Conservation (phyloP, 495 filamentous ascomycete species). For the Bathelium albidoporum region DNA sequence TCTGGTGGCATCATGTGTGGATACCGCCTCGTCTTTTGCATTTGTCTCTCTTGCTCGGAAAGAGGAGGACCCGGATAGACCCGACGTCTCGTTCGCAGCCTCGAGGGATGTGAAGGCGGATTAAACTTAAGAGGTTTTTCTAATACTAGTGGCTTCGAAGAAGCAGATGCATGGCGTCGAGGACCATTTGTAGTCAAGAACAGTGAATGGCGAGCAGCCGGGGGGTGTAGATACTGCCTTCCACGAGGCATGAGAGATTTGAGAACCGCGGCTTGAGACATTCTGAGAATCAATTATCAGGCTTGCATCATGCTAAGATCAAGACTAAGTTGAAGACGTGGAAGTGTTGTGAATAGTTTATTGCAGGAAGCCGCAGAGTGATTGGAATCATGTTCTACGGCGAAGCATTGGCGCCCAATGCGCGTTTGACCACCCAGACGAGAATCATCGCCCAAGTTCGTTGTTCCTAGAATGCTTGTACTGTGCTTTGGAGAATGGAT, state of each 20-base stretch:
- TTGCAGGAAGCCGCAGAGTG: no score
- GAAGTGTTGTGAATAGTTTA: no score
- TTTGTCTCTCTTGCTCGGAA: constrained; percentile 46
- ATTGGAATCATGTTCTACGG: no score
- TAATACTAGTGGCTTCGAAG: constrained; percentile 51
- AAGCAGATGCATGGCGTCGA: not conserved
- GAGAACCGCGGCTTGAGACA: not conserved
- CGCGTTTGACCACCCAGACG: no score
- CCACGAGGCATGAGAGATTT: not conserved
- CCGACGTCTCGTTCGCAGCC: constrained; percentile 38
- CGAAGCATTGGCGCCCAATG: no score
- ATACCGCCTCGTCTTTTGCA: constrained; percentile 57
- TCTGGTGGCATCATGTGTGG: constrained; percentile 71
- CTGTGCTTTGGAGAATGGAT: no score
- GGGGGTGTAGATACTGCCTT: not conserved
- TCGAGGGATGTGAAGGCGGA: constrained; percentile 70
- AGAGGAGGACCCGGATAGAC: constrained; percentile 53
- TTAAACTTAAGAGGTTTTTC: constrained; percentile 73
- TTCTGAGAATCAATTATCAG: not conserved
- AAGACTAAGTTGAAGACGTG: no score
- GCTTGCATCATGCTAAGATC: not conserved
- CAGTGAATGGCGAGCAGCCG: not conserved
- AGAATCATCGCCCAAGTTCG: no score
- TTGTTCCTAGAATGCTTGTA: no score
- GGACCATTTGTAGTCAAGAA: not conserved